These are phyloP conservation scores for Podaxis mareebaensis DNA, from an alignment of 768 basidiomycete species.

Conservation along the genomic window DNA sequence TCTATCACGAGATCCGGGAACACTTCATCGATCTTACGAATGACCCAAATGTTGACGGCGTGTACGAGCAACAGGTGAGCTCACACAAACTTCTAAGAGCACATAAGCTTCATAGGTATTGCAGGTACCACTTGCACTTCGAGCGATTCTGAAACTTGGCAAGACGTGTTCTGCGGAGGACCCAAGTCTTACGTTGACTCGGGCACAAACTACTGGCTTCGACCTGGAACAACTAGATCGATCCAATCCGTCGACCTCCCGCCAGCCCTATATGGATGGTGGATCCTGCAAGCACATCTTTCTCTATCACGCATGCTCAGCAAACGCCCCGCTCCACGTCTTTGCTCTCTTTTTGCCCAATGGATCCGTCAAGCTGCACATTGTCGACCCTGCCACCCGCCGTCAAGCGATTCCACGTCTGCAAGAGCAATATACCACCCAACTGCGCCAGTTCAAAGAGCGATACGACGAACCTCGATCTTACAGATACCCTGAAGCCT, in stretches of 20 bases:
- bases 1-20: constrained; percentile 81
- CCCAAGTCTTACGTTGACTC: constrained; percentile 69
- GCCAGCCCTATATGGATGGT: constrained; percentile 71
- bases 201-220: constrained; percentile 80
- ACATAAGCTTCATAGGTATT: background rate
- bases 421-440: constrained; percentile 69
- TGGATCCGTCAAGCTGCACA: constrained; percentile 71
- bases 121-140: constrained; percentile 76
- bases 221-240: constrained; percentile 81
- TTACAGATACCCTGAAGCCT: constrained; percentile 62
- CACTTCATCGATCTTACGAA: constrained; percentile 93
- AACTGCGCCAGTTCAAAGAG: constrained; percentile 51
- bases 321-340: constrained; percentile 75
- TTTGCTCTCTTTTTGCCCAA: constrained; percentile 84
- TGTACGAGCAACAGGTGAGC: constrained; percentile 88
- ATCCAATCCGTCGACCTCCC: constrained; percentile 54
- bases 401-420: constrained; percentile 81
- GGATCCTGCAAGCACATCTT: constrained; percentile 79
- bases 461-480: constrained; percentile 43
- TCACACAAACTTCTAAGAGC: background rate
- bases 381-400: constrained; percentile 89
- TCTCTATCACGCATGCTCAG: constrained; percentile 83
- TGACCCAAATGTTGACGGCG: constrained; percentile 92
- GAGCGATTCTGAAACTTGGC: constrained; percentile 82
- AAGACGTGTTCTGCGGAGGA: constrained; percentile 76